Evolutionary conservation across 192 early-diverging fungal genomes (phyloP).

Genomic region (Podochytrium sp.): DNA sequence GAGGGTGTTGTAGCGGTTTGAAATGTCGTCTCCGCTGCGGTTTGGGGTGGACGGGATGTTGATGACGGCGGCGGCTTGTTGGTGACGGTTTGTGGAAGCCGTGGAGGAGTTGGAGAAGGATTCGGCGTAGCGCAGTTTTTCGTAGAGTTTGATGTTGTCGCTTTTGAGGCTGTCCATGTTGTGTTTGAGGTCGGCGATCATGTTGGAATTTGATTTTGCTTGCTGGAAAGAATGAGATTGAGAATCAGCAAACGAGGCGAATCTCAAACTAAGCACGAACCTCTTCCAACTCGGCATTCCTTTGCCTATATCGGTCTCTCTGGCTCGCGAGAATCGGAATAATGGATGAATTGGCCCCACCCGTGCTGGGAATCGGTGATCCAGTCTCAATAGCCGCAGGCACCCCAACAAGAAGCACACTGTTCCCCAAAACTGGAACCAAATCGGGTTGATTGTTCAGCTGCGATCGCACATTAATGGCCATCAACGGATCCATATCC

Average conservation of each 20-base stretch:
- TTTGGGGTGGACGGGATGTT: neutral
- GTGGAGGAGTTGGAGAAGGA: conserved; percentile 51
- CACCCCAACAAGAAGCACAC: conserved; percentile 8
- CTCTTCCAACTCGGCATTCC: conserved; percentile 85
- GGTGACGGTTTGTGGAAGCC: neutral
- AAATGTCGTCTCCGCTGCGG: conserved; percentile 40
- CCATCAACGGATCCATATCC: conserved; percentile 9
- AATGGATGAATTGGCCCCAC: conserved; percentile 49
- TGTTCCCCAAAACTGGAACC: conserved; percentile 12
- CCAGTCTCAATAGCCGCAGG: conserved; percentile 36
- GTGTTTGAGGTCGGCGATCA: conserved; percentile 61
- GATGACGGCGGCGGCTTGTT: neutral
- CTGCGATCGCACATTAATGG: conserved; percentile 5
- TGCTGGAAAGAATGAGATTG: conserved; percentile 22
- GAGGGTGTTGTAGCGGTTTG: conserved; percentile 71
- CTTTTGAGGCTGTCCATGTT: conserved; percentile 70
- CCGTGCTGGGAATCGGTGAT: conserved; percentile 3
- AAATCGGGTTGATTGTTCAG: conserved; percentile 11
- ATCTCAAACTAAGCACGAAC: conserved; percentile 16
- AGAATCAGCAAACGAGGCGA: neutral
- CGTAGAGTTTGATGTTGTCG: conserved; percentile 90
- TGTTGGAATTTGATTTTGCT: conserved; percentile 50
- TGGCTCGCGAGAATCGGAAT: conserved; percentile 87
- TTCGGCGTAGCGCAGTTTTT: conserved; percentile 86
- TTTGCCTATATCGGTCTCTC: conserved; percentile 86